Percentiles rank a stretch among this genome's conserved stretches.
Evolutionary conservation across 345 rosid genomes (phyloP).

Genomic region (Brassica nigra): DNA sequence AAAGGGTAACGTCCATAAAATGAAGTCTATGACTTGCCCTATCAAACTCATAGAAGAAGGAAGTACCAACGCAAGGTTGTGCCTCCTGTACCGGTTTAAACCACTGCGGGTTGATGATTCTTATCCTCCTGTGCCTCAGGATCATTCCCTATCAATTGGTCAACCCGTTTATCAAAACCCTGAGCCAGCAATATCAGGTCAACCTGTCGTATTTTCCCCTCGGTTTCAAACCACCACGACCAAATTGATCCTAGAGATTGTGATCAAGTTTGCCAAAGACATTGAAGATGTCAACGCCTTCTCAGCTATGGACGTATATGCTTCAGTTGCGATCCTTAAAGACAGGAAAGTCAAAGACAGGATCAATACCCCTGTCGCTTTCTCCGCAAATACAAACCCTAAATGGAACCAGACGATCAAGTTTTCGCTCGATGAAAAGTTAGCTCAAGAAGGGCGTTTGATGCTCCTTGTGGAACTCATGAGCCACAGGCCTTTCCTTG

Average conservation of each 20-base stretch:
- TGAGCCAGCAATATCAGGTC: slow-evolving; percentile 9
- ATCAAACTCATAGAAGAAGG: slow-evolving; percentile 44
- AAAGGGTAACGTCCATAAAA: slow-evolving; percentile 32
- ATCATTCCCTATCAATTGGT: not conserved
- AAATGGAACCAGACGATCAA: slow-evolving; percentile 62
- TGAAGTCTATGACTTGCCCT: slow-evolving; percentile 52
- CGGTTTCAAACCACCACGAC: slow-evolving; percentile 40
- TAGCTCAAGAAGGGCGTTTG: slow-evolving; percentile 55
- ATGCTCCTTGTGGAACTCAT: slow-evolving; percentile 54
- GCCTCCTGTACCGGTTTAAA: slow-evolving; percentile 60
- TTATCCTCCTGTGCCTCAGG: slow-evolving; percentile 7
- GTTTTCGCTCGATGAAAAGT: slow-evolving; percentile 51
- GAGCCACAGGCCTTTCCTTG: slow-evolving; percentile 55
- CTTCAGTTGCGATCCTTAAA: slow-evolving; percentile 52
- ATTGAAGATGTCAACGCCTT: slow-evolving; percentile 60
- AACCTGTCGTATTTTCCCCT: slow-evolving; percentile 14
- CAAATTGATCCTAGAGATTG: slow-evolving; percentile 52
- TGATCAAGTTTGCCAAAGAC: slow-evolving; percentile 55
- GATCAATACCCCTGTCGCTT: slow-evolving; percentile 49
- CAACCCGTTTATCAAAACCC: slow-evolving; percentile 15
- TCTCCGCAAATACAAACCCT: slow-evolving; percentile 53
- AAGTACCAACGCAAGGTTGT: slow-evolving; percentile 57
- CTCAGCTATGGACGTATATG: slow-evolving; percentile 75
- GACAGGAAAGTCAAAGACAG: slow-evolving; percentile 43
- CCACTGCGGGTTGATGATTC: slow-evolving; percentile 12